Conservation (phyloP, 2,329 filamentous ascomycete species). For the Penicillium sp. region DNA sequence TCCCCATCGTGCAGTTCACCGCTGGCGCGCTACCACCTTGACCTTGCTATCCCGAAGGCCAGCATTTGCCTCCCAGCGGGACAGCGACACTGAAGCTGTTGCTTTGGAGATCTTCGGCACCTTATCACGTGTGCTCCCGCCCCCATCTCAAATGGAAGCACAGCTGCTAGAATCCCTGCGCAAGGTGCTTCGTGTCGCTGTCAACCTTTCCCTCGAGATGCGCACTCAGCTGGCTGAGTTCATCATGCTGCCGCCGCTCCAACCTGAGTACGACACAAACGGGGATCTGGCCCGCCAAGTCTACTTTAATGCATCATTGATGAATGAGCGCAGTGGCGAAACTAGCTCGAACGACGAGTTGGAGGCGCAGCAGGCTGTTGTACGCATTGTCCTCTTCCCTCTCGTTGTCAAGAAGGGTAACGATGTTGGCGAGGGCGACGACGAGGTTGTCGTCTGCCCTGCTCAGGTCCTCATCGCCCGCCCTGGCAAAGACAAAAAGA, state of each 20-base stretch:
- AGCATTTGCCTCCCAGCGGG: slow-evolving; percentile 78
- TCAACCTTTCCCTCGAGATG: slow-evolving; percentile 93
- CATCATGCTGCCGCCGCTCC: slow-evolving; percentile 94
- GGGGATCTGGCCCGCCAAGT: slow-evolving; percentile 88
- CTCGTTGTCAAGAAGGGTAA: slow-evolving; percentile 95
- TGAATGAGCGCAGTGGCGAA: slow-evolving; percentile 86
- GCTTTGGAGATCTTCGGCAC: slow-evolving; percentile 86
- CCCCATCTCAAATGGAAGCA: slow-evolving; percentile 74
- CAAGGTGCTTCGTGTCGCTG: slow-evolving; percentile 84
- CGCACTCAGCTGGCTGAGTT: slow-evolving; percentile 95
- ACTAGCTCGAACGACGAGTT: slow-evolving; percentile 74
- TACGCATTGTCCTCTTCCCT: slow-evolving; percentile 92
- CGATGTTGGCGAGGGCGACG: slow-evolving; percentile 81
- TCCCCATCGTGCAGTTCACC: slow-evolving; percentile 82
- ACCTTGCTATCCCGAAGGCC: slow-evolving; percentile 81
- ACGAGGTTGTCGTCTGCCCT: slow-evolving; percentile 92
- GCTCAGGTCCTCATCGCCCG: slow-evolving; percentile 84
- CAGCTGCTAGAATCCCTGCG: slow-evolving; percentile 83
- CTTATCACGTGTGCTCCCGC: slow-evolving; percentile 80
- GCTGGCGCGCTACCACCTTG: slow-evolving; percentile 94
- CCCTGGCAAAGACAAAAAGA: slow-evolving; percentile 46
- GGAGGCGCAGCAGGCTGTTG: slow-evolving; percentile 72
- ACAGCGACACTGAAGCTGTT: slow-evolving; percentile 92
- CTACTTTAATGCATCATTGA: slow-evolving; percentile 86
- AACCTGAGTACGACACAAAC: slow-evolving; percentile 91